Percentiles rank a stretch among this genome's conserved stretches.
These are phyloP conservation scores for Aureobasidium sp. DNA, from an alignment of 2,329 filamentous ascomycete species.

Conservation along the genomic window DNA sequence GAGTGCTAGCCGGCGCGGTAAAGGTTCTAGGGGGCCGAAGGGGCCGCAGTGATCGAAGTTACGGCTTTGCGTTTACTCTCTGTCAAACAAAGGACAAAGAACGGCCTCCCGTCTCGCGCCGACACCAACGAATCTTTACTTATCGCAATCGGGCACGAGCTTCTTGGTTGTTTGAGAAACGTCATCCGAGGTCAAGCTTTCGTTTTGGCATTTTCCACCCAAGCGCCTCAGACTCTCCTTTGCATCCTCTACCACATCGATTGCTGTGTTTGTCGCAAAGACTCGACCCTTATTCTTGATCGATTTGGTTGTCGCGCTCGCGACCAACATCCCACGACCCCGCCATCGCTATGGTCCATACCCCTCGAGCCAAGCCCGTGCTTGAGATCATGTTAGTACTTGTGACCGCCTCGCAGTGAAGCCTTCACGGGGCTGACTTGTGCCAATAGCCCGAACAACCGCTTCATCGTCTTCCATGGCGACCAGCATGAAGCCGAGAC, in stretches of 20 bases:
- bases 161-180: constrained; percentile 10
- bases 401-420: not conserved
- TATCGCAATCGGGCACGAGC: constrained; percentile 10
- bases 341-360: constrained; percentile 15
- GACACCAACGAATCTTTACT: constrained; percentile 1
- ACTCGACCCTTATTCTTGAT: not conserved
- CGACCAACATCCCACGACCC: not conserved
- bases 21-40: not conserved
- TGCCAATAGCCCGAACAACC: constrained; percentile 34
- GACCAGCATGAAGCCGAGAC: constrained; percentile 39
- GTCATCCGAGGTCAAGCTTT: constrained; percentile 11
- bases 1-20: not conserved
- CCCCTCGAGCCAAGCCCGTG: constrained; percentile 23
- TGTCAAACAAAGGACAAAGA: not conserved
- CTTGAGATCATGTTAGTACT: constrained; percentile 38
- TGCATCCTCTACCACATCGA: not conserved
- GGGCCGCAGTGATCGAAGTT: not conserved
- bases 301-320: not conserved
- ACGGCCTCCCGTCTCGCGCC: constrained; percentile 5
- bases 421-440: constrained; percentile 6
- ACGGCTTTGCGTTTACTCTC: not conserved
- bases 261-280: not conserved
- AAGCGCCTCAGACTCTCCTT: constrained; percentile 1
- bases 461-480: constrained; percentile 45
- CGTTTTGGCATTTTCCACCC: constrained; percentile 7